Evolutionary conservation across 805 yeast genomes (phyloP).

Genomic region (Starmerella scarabaei): DNA sequence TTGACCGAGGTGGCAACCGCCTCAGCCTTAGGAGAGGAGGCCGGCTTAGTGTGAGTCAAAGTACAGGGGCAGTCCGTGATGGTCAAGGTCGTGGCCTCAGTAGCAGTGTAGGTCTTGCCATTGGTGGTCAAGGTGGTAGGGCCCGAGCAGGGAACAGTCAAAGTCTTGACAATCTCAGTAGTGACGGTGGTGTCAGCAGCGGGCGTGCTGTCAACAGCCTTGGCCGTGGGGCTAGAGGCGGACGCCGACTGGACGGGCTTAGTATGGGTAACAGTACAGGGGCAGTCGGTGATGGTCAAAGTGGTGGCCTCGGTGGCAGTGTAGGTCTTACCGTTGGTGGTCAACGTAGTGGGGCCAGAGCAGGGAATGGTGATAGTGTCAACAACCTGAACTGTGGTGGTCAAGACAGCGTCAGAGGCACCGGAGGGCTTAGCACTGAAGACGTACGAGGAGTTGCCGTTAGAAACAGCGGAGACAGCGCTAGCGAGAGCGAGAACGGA

Average conservation of each 20-base stretch:
- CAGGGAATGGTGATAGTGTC: conserved; percentile 57
- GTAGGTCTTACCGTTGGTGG: conserved; percentile 28
- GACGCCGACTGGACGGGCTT: conserved; percentile 22
- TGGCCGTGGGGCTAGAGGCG: conserved; percentile 3
- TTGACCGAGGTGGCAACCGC: conserved; percentile 3
- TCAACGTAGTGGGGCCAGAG: conserved; percentile 52
- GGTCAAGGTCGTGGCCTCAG: conserved; percentile 60
- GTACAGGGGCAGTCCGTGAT: conserved; percentile 35
- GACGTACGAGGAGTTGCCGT: conserved; percentile 6
- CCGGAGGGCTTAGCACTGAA: conserved; percentile 3
- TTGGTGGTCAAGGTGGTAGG: conserved; percentile 48
- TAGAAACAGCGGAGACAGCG: conserved; percentile 4
- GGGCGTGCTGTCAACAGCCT: conserved; percentile 1
- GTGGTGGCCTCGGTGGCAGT: conserved; percentile 64
- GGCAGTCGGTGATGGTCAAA: conserved; percentile 74
- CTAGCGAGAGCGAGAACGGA: conserved; percentile 2
- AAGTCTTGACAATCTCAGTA: conserved; percentile 11
- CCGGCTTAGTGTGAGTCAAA: conserved; percentile 1
- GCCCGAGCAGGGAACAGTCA: conserved; percentile 45
- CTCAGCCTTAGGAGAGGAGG: conserved; percentile 3
- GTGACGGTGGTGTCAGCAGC: neutral
- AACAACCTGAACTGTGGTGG: conserved; percentile 15
- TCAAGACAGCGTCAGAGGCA: too few relatives aligned
- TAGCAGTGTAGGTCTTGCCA: conserved; percentile 53
- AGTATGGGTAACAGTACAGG: conserved; percentile 50